A percentile compares a stretch with the other conserved stretches of the same genome.
Evolutionary conservation across 495 filamentous ascomycete genomes (phyloP).

Genomic region (Stereocaulon alpinum): DNA sequence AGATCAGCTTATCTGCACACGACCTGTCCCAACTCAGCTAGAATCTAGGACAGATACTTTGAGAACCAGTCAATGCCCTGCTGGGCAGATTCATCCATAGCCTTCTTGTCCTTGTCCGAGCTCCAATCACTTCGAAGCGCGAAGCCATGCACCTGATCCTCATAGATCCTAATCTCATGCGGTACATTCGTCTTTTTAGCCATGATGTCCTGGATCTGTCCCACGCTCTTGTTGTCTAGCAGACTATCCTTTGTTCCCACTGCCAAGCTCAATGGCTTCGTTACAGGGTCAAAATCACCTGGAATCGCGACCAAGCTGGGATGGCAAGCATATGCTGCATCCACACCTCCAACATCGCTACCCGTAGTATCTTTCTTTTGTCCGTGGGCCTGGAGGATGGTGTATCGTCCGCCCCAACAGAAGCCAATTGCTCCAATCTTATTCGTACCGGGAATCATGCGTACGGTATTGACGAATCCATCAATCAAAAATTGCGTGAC

Average conservation of each 20-base stretch:
- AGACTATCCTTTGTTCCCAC: slow-evolving; percentile 34
- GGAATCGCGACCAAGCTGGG: slow-evolving; percentile 30
- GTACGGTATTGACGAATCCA: slow-evolving; percentile 26
- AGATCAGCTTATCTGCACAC: too few relatives aligned
- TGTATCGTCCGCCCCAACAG: slow-evolving; percentile 36
- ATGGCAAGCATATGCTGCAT: slow-evolving; percentile 32
- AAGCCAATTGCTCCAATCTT: slow-evolving; percentile 36
- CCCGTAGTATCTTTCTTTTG: slow-evolving; percentile 25
- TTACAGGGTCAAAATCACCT: slow-evolving; percentile 32
- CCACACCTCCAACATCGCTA: slow-evolving; percentile 30
- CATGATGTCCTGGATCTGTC: slow-evolving; percentile 33
- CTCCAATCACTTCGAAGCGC: slow-evolving; percentile 35
- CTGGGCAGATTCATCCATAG: slow-evolving; percentile 34
- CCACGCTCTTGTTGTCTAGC: slow-evolving; percentile 32
- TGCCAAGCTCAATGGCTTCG: slow-evolving; percentile 24
- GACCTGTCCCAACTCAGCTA: too few relatives aligned
- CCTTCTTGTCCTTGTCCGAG: slow-evolving; percentile 36
- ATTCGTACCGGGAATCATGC: slow-evolving; percentile 24
- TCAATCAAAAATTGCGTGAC: slow-evolving; percentile 22
- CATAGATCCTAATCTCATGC: slow-evolving; percentile 33
- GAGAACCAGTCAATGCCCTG: slow-evolving; percentile 37
- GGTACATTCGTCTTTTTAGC: slow-evolving; percentile 26
- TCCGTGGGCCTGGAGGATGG: slow-evolving; percentile 25
- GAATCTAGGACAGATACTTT: slow-evolving; percentile 25
- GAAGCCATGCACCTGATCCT: slow-evolving; percentile 38